phyloP scores from a whole-genome alignment of 2,329 filamentous ascomycete species.

The Penicillium sclerotigenum region DNA sequence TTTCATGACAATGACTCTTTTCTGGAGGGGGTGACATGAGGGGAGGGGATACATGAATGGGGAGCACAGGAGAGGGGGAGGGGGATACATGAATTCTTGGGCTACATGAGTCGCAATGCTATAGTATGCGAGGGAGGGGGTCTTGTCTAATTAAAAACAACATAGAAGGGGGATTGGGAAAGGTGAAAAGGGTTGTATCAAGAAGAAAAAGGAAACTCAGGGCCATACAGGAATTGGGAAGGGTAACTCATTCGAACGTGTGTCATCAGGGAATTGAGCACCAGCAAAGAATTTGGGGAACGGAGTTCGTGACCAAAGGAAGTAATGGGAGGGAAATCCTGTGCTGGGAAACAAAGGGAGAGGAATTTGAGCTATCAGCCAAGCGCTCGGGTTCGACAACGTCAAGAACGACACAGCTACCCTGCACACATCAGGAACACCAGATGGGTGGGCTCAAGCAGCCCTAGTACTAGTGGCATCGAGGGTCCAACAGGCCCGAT shows the following conservation, averaged over 20 bases:
- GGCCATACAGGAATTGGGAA: conserved; percentile 10
- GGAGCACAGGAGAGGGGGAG: conserved; percentile 36
- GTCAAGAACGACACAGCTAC: not conserved
- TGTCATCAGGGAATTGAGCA: conserved; percentile 18
- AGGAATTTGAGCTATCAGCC: not conserved
- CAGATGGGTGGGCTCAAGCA: not conserved
- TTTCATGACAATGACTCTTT: conserved; percentile 37
- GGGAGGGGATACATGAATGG: conserved; percentile 19
- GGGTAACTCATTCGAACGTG: conserved; percentile 16
- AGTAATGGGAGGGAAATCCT: conserved; percentile 4
- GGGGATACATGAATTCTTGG: conserved; percentile 42
- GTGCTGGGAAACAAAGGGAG: conserved; percentile 9
- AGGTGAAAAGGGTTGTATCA: conserved; percentile 24
- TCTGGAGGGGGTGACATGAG: conserved; percentile 21
- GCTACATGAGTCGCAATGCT: conserved; percentile 32
- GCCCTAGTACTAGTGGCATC: not conserved
- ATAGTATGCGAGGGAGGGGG: conserved; percentile 24
- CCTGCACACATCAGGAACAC: not conserved
- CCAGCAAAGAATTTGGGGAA: conserved; percentile 11
- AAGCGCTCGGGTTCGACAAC: not conserved
- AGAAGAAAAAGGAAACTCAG: conserved; percentile 9
- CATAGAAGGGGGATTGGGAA: conserved; percentile 20
- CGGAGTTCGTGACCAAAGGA: conserved; percentile 4
- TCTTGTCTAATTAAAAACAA: conserved; percentile 41
- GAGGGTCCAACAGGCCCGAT: not conserved